Percentiles rank a stretch among this genome's conserved stretches.
Conservation (phyloP, 306 rosid species). For the Trifolium subterraneum region DNA sequence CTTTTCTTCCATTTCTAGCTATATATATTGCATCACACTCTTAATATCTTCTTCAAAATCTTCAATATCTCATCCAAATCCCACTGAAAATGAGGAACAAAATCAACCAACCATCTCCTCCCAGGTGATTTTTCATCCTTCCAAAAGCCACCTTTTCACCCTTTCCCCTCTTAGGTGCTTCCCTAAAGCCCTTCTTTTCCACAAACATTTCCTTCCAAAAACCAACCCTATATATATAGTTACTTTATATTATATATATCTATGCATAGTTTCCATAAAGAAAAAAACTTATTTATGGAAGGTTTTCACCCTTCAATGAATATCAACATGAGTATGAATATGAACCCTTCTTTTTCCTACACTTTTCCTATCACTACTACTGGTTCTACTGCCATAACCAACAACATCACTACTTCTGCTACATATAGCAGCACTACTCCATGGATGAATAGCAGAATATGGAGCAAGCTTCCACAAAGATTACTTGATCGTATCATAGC, state of each 20-base stretch:
- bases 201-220: constrained; percentile 13
- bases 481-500: constrained; percentile 79
- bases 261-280: neutral
- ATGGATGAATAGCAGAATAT: constrained; percentile 84
- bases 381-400: constrained; percentile 18
- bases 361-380: constrained; percentile 51
- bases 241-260: too few species aligned
- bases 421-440: constrained; percentile 38
- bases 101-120: constrained; percentile 42
- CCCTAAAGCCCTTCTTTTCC: constrained; percentile 31
- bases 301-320: constrained; percentile 61
- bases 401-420: constrained; percentile 15
- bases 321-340: neutral
- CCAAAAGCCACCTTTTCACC: constrained; percentile 39
- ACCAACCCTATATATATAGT: neutral
- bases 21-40: neutral
- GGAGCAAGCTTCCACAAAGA: constrained; percentile 85
- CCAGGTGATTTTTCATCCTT: constrained; percentile 44
- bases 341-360: constrained; percentile 68
- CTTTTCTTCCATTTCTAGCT: constrained; percentile 43
- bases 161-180: constrained; percentile 44
- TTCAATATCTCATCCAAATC: constrained; percentile 26
- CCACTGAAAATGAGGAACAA: constrained; percentile 53
- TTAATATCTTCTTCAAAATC: constrained; percentile 31
- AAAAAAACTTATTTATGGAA: constrained; percentile 53